Percentiles rank a stretch among this genome's conserved stretches.
Conservation (phyloP, 148 eudicot species). For the Chenopodium suecicum region DNA sequence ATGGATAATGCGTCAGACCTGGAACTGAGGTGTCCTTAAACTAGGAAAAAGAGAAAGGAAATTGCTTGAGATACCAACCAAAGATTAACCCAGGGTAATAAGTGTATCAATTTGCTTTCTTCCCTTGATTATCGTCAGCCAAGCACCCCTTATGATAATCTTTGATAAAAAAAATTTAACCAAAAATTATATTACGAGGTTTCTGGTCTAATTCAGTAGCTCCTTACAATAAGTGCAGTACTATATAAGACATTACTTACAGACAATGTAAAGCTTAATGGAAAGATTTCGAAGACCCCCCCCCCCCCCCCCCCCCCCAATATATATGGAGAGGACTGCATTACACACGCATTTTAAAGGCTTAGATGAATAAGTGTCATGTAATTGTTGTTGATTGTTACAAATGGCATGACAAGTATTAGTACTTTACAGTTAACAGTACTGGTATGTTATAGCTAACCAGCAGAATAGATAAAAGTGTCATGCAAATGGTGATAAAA, state of each 20-base stretch:
- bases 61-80: not conserved
- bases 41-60: not conserved
- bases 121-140: not conserved
- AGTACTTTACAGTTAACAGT: too few relatives aligned
- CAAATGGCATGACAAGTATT: not conserved
- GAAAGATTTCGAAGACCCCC: too few relatives aligned
- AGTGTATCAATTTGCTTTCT: not conserved
- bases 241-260: not conserved
- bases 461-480: too few relatives aligned
- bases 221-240: not conserved
- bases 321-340: too few relatives aligned
- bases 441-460: too few relatives aligned
- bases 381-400: too few relatives aligned
- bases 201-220: not conserved
- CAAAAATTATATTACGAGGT: not conserved
- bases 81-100: not conserved
- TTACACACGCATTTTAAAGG: too few relatives aligned
- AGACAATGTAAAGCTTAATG: not conserved
- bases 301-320: too few relatives aligned
- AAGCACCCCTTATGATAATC: not conserved
- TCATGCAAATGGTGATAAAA: not conserved
- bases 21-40: not conserved
- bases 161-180: not conserved
- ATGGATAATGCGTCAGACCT: not conserved
- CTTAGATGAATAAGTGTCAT: too few relatives aligned